Evolutionary conservation across 2,329 filamentous ascomycete genomes (phyloP).

Genomic region (Calonectria pseudoturangicola): DNA sequence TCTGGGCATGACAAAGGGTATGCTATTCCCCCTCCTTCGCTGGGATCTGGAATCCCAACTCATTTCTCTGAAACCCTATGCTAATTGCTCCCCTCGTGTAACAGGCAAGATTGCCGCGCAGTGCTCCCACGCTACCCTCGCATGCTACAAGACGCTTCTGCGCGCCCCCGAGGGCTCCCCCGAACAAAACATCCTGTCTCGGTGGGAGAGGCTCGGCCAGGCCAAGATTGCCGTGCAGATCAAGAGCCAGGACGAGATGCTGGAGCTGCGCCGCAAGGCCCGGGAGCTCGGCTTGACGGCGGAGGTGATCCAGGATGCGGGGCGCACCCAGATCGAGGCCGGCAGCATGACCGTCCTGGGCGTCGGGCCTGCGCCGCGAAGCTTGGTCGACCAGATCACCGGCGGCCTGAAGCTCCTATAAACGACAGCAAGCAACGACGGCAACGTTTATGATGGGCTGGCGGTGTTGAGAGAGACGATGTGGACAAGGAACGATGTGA

Average conservation of each 20-base stretch:
- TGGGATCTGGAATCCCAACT: neutral
- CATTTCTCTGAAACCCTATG: neutral
- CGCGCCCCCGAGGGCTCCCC: conserved; percentile 72
- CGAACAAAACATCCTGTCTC: conserved; percentile 79
- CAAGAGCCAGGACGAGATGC: conserved; percentile 89
- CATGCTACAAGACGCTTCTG: conserved; percentile 92
- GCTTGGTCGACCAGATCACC: conserved; percentile 89
- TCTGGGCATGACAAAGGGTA: conserved; percentile 97
- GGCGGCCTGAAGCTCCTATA: conserved; percentile 89
- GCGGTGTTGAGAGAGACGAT: neutral
- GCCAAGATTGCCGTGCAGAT: conserved; percentile 95
- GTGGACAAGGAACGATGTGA: neutral
- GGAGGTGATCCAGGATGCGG: conserved; percentile 95
- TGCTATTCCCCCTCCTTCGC: conserved; percentile 57
- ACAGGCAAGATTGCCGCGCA: conserved; percentile 97
- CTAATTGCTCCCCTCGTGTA: neutral
- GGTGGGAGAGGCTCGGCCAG: conserved; percentile 92
- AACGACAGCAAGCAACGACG: conserved; percentile 41
- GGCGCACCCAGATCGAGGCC: conserved; percentile 95
- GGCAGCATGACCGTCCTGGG: conserved; percentile 95
- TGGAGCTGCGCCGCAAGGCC: conserved; percentile 84
- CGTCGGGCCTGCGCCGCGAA: conserved; percentile 87
- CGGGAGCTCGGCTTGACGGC: conserved; percentile 89
- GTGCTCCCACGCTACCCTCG: conserved; percentile 95
- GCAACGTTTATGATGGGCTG: neutral